phyloP scores from a whole-genome alignment of 2,329 filamentous ascomycete genomes.

The Aspergillus quadrilineatus region DNA sequence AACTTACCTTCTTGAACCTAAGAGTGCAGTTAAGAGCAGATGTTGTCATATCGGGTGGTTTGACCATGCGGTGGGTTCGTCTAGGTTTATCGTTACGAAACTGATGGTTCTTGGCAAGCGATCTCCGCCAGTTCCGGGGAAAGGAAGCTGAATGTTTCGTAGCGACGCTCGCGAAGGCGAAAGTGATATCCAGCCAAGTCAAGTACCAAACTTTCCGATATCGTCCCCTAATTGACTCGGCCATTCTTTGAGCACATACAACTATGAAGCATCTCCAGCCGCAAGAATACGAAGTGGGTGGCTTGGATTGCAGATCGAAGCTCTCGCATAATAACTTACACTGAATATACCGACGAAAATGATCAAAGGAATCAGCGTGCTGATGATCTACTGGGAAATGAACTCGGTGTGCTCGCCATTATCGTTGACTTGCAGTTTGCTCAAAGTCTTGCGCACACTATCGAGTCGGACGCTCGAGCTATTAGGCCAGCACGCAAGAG shows the following conservation, averaged over 20 bases:
- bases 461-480: neutral
- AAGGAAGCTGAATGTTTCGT: no score
- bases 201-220: neutral
- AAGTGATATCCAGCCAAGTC: neutral
- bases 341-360: neutral
- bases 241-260: neutral
- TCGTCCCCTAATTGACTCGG: neutral
- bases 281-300: neutral
- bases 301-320: neutral
- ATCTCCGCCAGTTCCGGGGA: no score
- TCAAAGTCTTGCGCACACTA: neutral
- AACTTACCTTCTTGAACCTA: slow-evolving; percentile 37
- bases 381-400: neutral
- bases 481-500: neutral
- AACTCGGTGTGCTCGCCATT: neutral
- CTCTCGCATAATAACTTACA: neutral
- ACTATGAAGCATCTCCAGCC: neutral
- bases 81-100: no score
- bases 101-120: no score
- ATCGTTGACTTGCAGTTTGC: neutral
- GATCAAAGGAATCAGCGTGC: neutral
- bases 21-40: neutral
- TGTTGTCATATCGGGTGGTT: neutral
- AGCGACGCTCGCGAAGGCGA: no score
- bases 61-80: neutral